Percentiles rank a stretch among this genome's conserved stretches.
phyloP scores from a whole-genome alignment of 192 early-diverging fungal species.

The Entomortierella chlamydospora region DNA sequence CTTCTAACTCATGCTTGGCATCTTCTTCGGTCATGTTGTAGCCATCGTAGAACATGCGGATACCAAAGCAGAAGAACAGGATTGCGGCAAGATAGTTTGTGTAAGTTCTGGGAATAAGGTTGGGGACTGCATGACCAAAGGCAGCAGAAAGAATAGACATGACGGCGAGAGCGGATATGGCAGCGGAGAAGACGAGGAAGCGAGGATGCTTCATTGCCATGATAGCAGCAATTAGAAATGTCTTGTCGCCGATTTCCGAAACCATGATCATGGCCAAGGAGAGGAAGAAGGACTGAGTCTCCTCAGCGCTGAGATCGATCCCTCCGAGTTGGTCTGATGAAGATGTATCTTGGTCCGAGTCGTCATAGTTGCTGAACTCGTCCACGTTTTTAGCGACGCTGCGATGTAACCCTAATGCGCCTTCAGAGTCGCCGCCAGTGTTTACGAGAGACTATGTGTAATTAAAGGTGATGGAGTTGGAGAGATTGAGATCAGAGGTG shows the following conservation, averaged over 20 bases:
- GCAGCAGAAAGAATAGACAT: conserved; percentile 98
- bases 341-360: neutral
- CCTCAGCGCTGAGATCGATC: conserved; percentile 43
- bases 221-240: conserved; percentile 97
- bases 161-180: conserved; percentile 85
- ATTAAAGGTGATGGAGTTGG: neutral
- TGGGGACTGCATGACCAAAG: conserved; percentile 91
- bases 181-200: conserved; percentile 88
- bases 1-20: conserved; percentile 88
- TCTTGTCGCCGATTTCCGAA: conserved; percentile 99
- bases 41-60: conserved; percentile 88
- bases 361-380: conserved; percentile 37
- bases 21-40: conserved; percentile 90
- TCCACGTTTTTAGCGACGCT: conserved; percentile 16
- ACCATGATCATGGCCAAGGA: conserved; percentile 92
- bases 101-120: conserved; percentile 87
- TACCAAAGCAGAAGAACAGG: conserved; percentile 95
- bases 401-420: conserved; percentile 8
- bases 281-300: conserved; percentile 62
- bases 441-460: conserved; percentile 23
- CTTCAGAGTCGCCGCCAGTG: conserved; percentile 20
- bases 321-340: conserved; percentile 2
- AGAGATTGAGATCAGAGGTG: neutral
- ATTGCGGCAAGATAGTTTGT: conserved; percentile 86
- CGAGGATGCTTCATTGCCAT: conserved; percentile 98